Percentiles rank a stretch among this genome's conserved stretches.
phyloP scores from a whole-genome alignment of 768 basidiomycete species.

The Phaeotremella skinneri region DNA sequence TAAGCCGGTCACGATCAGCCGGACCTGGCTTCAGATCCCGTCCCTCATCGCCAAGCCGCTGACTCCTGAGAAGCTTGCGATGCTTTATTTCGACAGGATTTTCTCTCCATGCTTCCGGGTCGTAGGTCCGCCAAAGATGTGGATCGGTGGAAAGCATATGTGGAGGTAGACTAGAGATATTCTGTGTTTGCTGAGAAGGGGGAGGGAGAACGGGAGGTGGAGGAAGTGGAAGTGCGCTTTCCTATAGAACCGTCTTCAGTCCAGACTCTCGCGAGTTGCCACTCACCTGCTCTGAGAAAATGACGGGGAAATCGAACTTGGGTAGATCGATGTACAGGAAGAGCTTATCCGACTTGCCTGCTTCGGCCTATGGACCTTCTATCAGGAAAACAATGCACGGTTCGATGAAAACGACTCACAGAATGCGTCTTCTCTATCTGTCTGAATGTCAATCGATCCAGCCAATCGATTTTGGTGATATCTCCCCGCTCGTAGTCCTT shows the following conservation, averaged over 20 bases:
- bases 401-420: conserved; percentile 56
- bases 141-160: conserved; percentile 60
- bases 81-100: conserved; percentile 99
- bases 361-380: conserved; percentile 65
- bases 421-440: conserved; percentile 94
- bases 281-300: conserved; percentile 84
- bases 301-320: conserved; percentile 93
- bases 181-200: conserved; percentile 25
- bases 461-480: conserved; percentile 89
- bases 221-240: conserved; percentile 44
- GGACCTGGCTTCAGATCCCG: conserved; percentile 95
- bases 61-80: conserved; percentile 86
- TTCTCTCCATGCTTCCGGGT: conserved; percentile 85
- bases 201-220: conserved; percentile 35
- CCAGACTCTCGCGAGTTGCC: not conserved
- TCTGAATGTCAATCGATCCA: conserved; percentile 87
- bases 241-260: conserved; percentile 19
- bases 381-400: not conserved
- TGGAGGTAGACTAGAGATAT: conserved; percentile 46
- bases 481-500: conserved; percentile 97
- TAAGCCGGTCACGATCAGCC: conserved; percentile 87
- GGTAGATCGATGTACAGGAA: conserved; percentile 95
- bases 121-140: conserved; percentile 80
- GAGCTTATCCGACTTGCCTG: conserved; percentile 86
- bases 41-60: conserved; percentile 90